Evolutionary conservation across 345 rosid genomes (phyloP).

Genomic region (Melaleuca alternifolia): DNA sequence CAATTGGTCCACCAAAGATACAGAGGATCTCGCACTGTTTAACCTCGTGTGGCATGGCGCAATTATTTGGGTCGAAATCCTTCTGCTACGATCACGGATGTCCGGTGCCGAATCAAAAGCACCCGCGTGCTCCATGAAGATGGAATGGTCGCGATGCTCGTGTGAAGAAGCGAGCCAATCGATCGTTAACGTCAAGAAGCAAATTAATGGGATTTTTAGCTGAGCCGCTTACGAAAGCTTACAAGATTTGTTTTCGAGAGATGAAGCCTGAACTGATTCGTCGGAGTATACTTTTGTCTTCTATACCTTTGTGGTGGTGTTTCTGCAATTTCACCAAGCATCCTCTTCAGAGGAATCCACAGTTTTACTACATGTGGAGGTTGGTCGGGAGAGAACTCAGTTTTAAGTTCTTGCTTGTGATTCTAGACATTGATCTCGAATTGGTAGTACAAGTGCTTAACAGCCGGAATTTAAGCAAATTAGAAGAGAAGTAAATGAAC

Average conservation of each 20-base stretch:
- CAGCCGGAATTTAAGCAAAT: background rate
- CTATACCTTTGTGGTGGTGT: background rate
- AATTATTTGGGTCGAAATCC: background rate
- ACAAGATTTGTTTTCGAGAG: accelerated
- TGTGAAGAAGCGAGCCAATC: background rate
- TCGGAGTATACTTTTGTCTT: background rate
- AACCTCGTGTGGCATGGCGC: background rate
- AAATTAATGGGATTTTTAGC: background rate
- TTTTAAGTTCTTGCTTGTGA: background rate
- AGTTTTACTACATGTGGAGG: background rate
- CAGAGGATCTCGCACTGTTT: background rate
- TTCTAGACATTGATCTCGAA: background rate
- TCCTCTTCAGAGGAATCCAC: background rate
- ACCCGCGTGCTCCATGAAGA: background rate
- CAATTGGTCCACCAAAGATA: background rate
- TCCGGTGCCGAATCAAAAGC: background rate
- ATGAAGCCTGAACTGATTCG: background rate
- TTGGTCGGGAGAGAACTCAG: background rate
- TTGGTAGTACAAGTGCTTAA: background rate
- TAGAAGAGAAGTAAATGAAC: background rate
- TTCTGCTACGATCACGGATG: background rate
- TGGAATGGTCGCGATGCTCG: background rate
- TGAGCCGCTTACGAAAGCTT: background rate
- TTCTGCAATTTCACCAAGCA: background rate
- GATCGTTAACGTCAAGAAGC: background rate